A percentile compares a stretch with the other conserved stretches of the same genome.
Evolutionary conservation across 2,329 filamentous ascomycete genomes (phyloP).

Genomic region (Penicillium sumatraense): DNA sequence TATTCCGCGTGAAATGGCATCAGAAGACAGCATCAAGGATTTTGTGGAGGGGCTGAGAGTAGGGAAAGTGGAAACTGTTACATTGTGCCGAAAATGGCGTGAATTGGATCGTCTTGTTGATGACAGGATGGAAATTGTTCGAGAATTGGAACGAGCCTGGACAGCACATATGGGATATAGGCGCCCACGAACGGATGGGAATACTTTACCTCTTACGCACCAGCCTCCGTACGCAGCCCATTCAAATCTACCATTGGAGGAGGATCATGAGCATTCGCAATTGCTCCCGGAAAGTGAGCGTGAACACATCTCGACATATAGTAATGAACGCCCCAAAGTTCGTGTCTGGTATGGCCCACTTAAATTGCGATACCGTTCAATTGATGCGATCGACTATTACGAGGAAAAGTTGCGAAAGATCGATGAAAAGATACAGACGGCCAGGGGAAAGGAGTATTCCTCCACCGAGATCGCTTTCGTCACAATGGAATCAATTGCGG

Average conservation of each 20-base stretch:
- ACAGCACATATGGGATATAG: constrained; percentile 71
- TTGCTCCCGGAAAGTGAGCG: constrained; percentile 54
- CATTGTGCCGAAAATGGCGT: constrained; percentile 84
- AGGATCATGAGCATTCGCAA: constrained; percentile 64
- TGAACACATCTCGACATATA: constrained; percentile 51
- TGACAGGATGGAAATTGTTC: constrained; percentile 66
- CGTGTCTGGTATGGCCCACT: constrained; percentile 80
- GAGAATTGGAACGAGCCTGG: constrained; percentile 82
- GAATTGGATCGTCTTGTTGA: constrained; percentile 76
- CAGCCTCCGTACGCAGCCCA: constrained; percentile 46
- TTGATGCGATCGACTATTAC: constrained; percentile 94
- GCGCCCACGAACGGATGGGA: constrained; percentile 50
- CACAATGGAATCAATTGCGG: constrained; percentile 94
- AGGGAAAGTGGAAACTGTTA: constrained; percentile 86
- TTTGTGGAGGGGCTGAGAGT: constrained; percentile 88
- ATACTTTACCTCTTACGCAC: constrained; percentile 54
- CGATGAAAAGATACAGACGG: constrained; percentile 72
- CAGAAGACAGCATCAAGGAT: constrained; percentile 80
- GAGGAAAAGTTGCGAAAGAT: constrained; percentile 79
- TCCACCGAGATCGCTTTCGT: constrained; percentile 89
- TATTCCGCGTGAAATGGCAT: constrained; percentile 77
- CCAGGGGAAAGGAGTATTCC: constrained; percentile 75
- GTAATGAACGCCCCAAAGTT: constrained; percentile 65
- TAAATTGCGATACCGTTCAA: constrained; percentile 69
- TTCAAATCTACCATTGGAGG: constrained; percentile 33